Evolutionary conservation across 352 stramenopile species (phyloP), one percentile per base, ranked within the genome.

Genomic region (Globisporangium mamillatum): DNA sequence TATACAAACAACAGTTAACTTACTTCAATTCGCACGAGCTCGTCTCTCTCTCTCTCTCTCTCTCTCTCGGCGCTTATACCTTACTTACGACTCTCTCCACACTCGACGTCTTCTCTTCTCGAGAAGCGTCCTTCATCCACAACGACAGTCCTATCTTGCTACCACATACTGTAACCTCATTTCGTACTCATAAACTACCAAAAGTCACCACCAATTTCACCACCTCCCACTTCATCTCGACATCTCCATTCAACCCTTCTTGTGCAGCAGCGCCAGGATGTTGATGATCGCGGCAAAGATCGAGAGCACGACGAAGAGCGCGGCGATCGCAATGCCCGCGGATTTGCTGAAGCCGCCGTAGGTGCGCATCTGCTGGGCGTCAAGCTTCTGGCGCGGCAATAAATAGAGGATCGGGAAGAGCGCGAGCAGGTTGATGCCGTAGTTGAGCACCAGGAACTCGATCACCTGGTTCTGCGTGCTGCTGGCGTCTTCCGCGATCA

Each of bases 321-420:
- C 29, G 7, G 64, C 57, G 38, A 90, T 73, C 24, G 68, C 68
- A 10, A 89, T 64, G 14, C 78, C 79, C 34, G 77, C 81, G 0
- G 65, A 50, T 44, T 75, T 79, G 66, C 68, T 87, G 67, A 73
- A 80, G 12, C 77, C 70, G 24, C 81, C 79, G 60, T 88, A 86
- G 24, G 78, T 81, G 48, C 78, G 81, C 76, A 88, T 85, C 64
- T 88, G 76, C 65, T 88, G 81, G 1, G 80, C 79, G 24, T 90
- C 80, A 9, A 88, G 73, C 75, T 88, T 89, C 72, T 90, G 79
- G 20, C 74, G 70, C 44, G 81, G 81, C 60, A 87, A 84, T 81
- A 90, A 84, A 84, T 86, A 87, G 36, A 87, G 59, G 56, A 88
- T 88, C 29, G 81, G 79, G 56, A 77, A 57, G 56, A 90, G 67